These are phyloP conservation scores for Litsea cubeba DNA, from an alignment of 164 flowering plant genomes.

Conservation along the genomic window DNA sequence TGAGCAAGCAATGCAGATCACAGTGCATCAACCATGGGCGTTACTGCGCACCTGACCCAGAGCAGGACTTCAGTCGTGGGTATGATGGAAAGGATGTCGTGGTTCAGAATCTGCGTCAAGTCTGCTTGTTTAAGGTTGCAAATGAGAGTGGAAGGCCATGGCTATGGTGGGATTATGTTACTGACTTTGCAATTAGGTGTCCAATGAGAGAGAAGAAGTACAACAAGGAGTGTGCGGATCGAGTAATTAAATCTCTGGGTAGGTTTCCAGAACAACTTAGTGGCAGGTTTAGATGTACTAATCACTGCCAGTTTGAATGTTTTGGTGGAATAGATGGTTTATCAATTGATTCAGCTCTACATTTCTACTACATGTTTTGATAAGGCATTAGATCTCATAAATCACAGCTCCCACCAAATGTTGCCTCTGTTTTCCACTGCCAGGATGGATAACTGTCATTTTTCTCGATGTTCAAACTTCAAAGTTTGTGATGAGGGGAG, in stretches of 20 bases:
- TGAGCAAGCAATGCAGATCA: slow-evolving; percentile 89
- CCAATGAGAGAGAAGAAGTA: slow-evolving; percentile 92
- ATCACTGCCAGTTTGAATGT: neutral
- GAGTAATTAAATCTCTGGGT: slow-evolving; percentile 82
- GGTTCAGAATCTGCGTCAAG: slow-evolving; percentile 81
- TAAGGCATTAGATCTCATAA: too few species aligned
- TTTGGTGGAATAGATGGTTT: neutral
- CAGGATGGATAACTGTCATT: neutral
- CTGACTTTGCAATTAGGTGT: slow-evolving; percentile 89
- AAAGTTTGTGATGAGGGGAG: neutral
- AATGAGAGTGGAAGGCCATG: slow-evolving; percentile 83
- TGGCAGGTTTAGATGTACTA: neutral
- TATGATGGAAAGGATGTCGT: slow-evolving; percentile 97
- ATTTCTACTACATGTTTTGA: too few species aligned
- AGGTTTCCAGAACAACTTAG: slow-evolving; percentile 13
- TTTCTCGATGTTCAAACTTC: neutral
- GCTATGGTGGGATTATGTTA: slow-evolving; percentile 99
- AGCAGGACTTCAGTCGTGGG: slow-evolving; percentile 79
- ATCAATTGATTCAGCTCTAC: neutral
- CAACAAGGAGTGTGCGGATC: slow-evolving; percentile 78
- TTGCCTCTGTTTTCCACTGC: neutral
- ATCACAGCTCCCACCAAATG: neutral
- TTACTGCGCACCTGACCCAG: slow-evolving; percentile 98
- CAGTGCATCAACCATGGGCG: slow-evolving; percentile 98
- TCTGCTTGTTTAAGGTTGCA: slow-evolving; percentile 75